Evolutionary conservation across 495 filamentous ascomycete genomes (phyloP), one percentile per base, ranked within the genome.

Genomic region (Tirmania nivea): DNA sequence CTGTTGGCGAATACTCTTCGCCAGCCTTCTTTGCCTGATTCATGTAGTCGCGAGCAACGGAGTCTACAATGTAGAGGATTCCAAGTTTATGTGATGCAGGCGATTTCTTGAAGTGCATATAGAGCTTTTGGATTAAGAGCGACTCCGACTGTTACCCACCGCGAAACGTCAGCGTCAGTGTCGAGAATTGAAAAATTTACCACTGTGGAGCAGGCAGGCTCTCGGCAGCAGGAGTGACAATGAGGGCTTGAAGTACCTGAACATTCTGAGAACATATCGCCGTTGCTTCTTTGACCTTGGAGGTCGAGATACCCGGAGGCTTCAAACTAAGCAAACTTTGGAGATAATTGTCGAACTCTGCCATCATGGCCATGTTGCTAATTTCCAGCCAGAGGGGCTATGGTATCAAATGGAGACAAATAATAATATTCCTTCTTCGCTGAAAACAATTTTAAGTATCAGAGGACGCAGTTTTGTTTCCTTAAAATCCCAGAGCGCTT

Each of bases 51-150:
- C 90, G 84, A 67, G 86, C 87, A 80, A 97, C 87, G 75, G 88
- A 94, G 76, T 97, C 92, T 92, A 97, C 85, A 72, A 96, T 87
- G 80, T 97, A 97, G 72, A 97, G 80, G 64, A 95, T 87, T 69
- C 90, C 90, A 72, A 97, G 74, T 72, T 97, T 97, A 77, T 96
- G 88, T 65, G 87, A 89, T 62, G 77, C 77, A 49, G 87, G 88
- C 58, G 87, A 80, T 71, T 87, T 94, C 69, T 92, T 94, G 80
- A 95, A 93, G 63, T 94, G 87, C 37, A 85, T 88, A 72, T 83
- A 94, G 63, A 97, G 79, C 65, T 94, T 95, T 64, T 93, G 86
- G 63, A 96, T 83, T 60, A 96, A 79, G 65, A 87, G 80, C 48
- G 87, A 88, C 73, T 95, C 90, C 67, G 84, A 88, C 90, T 97